These are phyloP conservation scores for Leucosporidium yakuticum DNA, from an alignment of 768 basidiomycete genomes.

Conservation along the genomic window DNA sequence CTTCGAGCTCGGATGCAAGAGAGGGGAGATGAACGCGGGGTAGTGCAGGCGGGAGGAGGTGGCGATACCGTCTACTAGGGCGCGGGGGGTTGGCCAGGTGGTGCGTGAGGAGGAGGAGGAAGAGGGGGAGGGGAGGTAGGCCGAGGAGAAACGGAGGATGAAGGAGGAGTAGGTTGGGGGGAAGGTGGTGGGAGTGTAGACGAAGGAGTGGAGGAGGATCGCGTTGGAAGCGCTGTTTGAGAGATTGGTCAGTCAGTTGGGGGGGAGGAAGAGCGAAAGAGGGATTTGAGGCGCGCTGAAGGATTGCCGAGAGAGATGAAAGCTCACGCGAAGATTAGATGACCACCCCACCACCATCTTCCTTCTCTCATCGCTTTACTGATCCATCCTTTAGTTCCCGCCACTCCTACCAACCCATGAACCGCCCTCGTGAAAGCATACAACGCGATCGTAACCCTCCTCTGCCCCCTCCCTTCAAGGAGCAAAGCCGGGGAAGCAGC, in stretches of 20 bases:
- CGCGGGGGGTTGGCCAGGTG: background rate
- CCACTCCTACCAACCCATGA: background rate
- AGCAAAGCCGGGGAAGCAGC: background rate
- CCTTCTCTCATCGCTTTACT: constrained; percentile 1
- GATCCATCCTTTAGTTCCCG: background rate
- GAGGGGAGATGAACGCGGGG: background rate
- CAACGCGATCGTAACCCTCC: background rate
- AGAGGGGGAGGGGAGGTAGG: background rate
- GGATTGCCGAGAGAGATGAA: background rate
- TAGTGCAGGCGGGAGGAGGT: background rate
- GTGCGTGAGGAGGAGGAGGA: background rate
- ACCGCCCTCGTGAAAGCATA: background rate
- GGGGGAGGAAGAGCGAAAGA: too few relatives aligned
- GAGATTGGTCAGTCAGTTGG: too few relatives aligned
- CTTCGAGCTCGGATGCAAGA: background rate
- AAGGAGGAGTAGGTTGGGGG: background rate
- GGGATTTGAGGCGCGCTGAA: too few relatives aligned
- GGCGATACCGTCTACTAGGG: background rate
- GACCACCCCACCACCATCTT: constrained; percentile 5
- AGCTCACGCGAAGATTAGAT: constrained; percentile 1
- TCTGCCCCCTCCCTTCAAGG: background rate
- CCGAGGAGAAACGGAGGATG: constrained; percentile 3
- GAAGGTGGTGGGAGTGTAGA: background rate
- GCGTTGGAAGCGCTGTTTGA: background rate
- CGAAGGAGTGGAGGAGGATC: constrained; percentile 10